Evolutionary conservation across 345 rosid species (phyloP), one percentile per base, ranked within the genome.

Genomic region (Litchi chinensis): DNA sequence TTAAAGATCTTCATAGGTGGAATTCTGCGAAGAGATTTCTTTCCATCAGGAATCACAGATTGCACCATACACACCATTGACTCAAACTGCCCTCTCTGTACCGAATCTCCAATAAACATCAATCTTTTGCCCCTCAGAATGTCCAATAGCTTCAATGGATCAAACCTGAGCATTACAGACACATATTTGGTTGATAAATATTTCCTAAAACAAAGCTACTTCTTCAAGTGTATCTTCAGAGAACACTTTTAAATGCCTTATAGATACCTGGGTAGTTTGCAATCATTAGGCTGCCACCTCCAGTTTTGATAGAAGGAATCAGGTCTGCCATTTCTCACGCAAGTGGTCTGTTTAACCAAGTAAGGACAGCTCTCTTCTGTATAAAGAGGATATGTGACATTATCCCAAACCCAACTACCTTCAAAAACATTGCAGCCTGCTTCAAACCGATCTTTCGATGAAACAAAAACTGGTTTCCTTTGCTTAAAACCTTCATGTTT

Each of bases 321-420:
- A 77, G 96, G 94, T 39, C 99, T 85, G 40, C 98, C 98, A 74
- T 93, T 95, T 73, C 84, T 86, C 3, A 66, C 82, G 72, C 99
- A 92, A 62, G 98, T 89, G 46, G 97, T 93, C 80, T 95, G 97
- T 77, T 91, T 93, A 22, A 92, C 97, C 88, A 93, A 79, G 77
- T 90, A 91, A 82, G 97, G 98, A 73, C 99, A 95, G 68, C 86
- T 87, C 78, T 91, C 86, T 85, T 95, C 98, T 71, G 77, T 74
- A 73, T 95, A 95, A 65, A 90, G 91, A 75, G 97, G 95, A 73
- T 87, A 83, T 5, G 96, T 80, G 54, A 82, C 88, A 82, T 92
- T 93, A 84, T 93, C 96, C 97, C 97, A 91, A n/a, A 89, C 80
- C 99, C 99, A 95, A 76, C 83, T 72, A 65, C 99, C 99, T 80